Evolutionary conservation across 2,329 filamentous ascomycete genomes (phyloP), one percentile per base, ranked within the genome.

Genomic region (Fusarium nanum): DNA sequence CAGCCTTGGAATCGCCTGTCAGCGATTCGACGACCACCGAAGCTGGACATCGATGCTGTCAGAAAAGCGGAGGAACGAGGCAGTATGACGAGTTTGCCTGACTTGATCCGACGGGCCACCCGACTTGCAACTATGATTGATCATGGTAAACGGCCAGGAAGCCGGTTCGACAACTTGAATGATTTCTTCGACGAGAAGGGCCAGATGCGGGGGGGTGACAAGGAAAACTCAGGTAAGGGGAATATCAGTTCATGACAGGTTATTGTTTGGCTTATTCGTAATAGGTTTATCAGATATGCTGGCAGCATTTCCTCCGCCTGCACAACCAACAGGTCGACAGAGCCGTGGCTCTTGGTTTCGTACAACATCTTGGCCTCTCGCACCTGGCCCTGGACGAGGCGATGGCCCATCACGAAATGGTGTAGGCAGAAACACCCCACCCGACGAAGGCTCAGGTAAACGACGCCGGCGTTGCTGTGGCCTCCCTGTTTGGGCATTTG

Each of bases 11-110:
- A 82, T 68, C 81, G 83, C 20, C 71, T 88, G 25, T 89, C 88
- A 13, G 86, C 85, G 14, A 83, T 90, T 59, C 83, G 85, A 70
- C 82, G 87, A 50, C 94, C 95, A 32, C 92, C 93, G 6, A 88
- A 88, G 37, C 83, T 98, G 6, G 90, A 98, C 76, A 91, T 98
- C 25, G 91, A 94, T 76, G 92, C 92, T 6, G 92, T 97, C 6
- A 88, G 89, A 70, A 89, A 91, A 54, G 92, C 93, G 18, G 93
- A 98, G 79, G 88, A 91, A 2, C 89, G 96, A 75, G 94, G 93
- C 6, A 98, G 94, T 77, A 84, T 97, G 68, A 98, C 96, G 3
- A 98, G 94, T 80, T 83, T 99, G 63, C 92, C 94, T 0, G 96
- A 98, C 78, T 83, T 99, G 64, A 98, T 99, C 72, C 87, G 89